phyloP scores from a whole-genome alignment of 2,329 filamentous ascomycete species.

The Penicillium oxalicum region DNA sequence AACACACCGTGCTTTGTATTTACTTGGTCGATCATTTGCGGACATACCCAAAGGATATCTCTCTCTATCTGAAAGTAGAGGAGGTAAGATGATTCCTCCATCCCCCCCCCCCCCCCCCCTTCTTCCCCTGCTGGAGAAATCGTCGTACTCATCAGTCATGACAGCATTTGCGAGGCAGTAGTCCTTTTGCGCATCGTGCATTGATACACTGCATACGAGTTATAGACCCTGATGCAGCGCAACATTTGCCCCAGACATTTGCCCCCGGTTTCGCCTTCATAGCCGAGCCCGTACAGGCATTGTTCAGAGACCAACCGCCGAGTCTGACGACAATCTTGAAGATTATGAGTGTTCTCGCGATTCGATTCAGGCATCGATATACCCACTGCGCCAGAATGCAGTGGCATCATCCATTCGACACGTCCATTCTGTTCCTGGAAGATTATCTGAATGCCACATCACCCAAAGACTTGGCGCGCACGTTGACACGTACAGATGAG shows the following conservation, averaged over 20 bases:
- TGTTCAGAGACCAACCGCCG: conserved; percentile 30
- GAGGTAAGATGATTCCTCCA: conserved; percentile 21
- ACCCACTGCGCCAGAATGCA: conserved; percentile 30
- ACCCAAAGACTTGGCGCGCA: conserved; percentile 28
- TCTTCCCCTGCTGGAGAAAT: neutral
- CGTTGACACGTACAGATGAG: conserved; percentile 26
- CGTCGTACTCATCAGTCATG: neutral
- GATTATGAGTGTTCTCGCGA: conserved; percentile 30
- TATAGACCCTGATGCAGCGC: conserved; percentile 14
- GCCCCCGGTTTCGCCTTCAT: conserved; percentile 32
- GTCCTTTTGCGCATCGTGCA: conserved; percentile 36
- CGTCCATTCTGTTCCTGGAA: conserved; percentile 29
- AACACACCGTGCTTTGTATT: conserved; percentile 33
- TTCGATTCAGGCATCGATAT: conserved; percentile 33
- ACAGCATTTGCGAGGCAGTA: conserved; percentile 31
- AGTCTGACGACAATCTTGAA: conserved; percentile 32
- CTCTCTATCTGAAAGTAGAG: conserved; percentile 32
- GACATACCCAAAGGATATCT: conserved; percentile 27
- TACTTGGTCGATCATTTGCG: conserved; percentile 29
- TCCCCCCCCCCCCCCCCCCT: neutral
- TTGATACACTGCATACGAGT: conserved; percentile 28
- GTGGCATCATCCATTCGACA: conserved; percentile 31
- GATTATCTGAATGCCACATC: conserved; percentile 30
- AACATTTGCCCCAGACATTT: conserved; percentile 9
- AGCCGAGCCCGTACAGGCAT: conserved; percentile 32